Conservation (phyloP, 2,329 filamentous ascomycete species). For the Ophiocordyceps camponoti-floridani region DNA sequence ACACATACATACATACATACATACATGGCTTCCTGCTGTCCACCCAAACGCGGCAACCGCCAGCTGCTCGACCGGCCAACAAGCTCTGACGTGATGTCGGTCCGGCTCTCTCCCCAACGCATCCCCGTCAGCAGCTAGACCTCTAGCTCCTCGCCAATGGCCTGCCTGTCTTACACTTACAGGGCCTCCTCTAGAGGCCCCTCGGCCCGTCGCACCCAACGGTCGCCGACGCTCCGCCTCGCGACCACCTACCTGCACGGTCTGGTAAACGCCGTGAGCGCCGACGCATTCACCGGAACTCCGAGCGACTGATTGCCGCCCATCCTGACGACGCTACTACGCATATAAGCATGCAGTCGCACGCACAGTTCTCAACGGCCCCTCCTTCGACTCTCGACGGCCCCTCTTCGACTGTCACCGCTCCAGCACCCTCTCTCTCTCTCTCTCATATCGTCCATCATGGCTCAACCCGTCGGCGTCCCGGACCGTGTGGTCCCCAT, state of each 20-base stretch:
- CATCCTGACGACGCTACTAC: not conserved
- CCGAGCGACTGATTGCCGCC: not conserved
- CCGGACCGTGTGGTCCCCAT: conserved; percentile 17
- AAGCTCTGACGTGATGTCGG: not conserved
- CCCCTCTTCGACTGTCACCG: not conserved
- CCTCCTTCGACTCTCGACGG: not conserved
- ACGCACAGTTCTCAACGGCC: not conserved
- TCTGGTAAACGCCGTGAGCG: not conserved
- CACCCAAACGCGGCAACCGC: no score
- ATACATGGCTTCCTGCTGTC: no score
- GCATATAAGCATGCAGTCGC: not conserved
- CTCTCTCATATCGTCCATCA: not conserved
- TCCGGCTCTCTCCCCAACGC: not conserved
- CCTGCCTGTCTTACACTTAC: not conserved
- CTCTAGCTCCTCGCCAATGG: not conserved
- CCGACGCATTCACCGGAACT: not conserved
- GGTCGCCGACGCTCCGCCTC: not conserved
- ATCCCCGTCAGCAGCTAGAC: not conserved
- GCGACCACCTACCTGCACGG: not conserved
- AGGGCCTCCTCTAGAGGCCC: not conserved
- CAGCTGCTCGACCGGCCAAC: no score
- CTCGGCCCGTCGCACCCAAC: not conserved
- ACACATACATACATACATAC: no score
- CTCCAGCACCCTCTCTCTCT: not conserved
- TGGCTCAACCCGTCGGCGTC: not conserved